Evolutionary conservation across 805 yeast genomes (phyloP), one percentile per base, ranked within the genome.

Genomic region (Metschnikowia hibisci): DNA sequence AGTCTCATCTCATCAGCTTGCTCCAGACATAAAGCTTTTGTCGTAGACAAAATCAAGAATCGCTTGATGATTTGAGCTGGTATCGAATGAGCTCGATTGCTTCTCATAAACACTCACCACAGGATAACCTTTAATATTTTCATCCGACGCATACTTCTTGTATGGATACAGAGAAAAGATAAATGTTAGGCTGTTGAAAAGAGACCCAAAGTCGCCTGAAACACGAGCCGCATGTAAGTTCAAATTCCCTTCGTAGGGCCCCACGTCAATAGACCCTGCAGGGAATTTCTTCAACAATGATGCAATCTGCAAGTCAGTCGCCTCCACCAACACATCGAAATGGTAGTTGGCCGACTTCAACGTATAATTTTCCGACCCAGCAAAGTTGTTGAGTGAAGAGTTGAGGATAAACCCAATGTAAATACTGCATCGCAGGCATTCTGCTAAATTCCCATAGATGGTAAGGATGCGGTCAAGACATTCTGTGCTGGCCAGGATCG

Each of bases 291-390:
- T 33, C 20, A 25, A n/a, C 18, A 43, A 28, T 7, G 22, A 32
- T 25, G 11, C 32, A 11, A 43, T 30, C 14, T 42, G 38, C 41
- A 38, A 29, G n/a, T 40, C 46, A 6, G 31, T 39, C 6, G 42
- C 44, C 37, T 52, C 54, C 6, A 51, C 32, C 20, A 50, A 38
- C 7, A 46, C 46, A 18, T 37, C 42, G 6, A 57, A 22, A 15
- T 38, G 34, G 46, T 66, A 66, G 44, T 64, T 66, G 25, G 52
- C 39, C 2, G 67, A 62, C 40, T 66, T 67, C 34, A 69, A 58
- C 1, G 71, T 69, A 43, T 51, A 60, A 7, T 52, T 38, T 35
- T 58, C 58, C 25, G 41, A 41, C 7, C 50, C 44, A 15, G 53
- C 43, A 8, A 60, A 30, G 32, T 61, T 62, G 42, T 68, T 68